Conservation (phyloP, 768 basidiomycete species). For the Leucocoprinus leucothites region DNA sequence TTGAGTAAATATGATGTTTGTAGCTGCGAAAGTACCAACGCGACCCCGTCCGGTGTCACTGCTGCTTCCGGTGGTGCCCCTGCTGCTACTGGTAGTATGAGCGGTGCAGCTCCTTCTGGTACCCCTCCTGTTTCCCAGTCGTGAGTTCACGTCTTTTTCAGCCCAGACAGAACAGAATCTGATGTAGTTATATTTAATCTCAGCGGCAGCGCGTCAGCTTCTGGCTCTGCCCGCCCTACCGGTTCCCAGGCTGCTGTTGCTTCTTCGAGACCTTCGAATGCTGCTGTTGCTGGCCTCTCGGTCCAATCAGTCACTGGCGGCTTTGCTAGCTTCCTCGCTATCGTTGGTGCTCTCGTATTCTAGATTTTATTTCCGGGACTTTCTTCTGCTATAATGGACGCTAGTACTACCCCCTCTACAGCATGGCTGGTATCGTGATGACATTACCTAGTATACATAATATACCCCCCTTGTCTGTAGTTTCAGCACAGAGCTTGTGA, state of each 20-base stretch:
- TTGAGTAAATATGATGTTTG: background rate
- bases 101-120: background rate
- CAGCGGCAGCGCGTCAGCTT: background rate
- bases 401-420: background rate
- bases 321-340: constrained; percentile 46
- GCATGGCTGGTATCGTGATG: too few relatives aligned
- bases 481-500: background rate
- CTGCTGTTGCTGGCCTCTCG: constrained; percentile 23
- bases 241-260: constrained; percentile 20
- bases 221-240: constrained; percentile 1
- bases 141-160: background rate
- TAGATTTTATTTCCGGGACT: constrained; percentile 26
- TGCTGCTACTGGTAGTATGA: constrained; percentile 5
- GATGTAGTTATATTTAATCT: background rate
- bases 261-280: constrained; percentile 15
- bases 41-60: background rate
- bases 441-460: too few relatives aligned
- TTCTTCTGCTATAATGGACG: background rate
- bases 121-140: background rate
- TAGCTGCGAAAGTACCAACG: constrained; percentile 6
- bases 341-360: constrained; percentile 48
- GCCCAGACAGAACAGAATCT: background rate
- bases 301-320: constrained; percentile 26
- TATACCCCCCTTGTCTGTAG: too few relatives aligned
- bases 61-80: background rate